Conservation (phyloP, 1,284 basidiomycete species). For the Schizophyllum amplum region DNA sequence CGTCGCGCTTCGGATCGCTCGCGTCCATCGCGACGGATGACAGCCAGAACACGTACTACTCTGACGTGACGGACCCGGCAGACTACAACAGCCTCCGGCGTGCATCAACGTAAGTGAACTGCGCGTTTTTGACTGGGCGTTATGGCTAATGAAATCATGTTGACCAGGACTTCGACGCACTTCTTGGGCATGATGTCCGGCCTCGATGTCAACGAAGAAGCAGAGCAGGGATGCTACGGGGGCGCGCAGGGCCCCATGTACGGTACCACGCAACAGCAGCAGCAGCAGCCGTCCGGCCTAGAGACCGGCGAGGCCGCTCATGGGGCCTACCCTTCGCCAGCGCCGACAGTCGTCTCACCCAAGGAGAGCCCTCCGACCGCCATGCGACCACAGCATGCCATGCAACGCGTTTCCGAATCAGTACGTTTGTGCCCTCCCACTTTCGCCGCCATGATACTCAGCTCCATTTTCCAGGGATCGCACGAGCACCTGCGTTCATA, state of each 20-base stretch:
- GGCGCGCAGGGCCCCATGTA: not conserved
- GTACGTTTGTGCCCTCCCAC: not conserved
- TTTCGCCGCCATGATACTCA: not conserved
- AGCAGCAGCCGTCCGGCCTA: not conserved
- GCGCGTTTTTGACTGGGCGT: not conserved
- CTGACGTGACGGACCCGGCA: constrained; percentile 33
- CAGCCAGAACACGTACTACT: constrained; percentile 39
- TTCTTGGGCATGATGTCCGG: not conserved
- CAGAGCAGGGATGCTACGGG: not conserved
- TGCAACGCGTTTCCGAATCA: not conserved
- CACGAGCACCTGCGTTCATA: not conserved
- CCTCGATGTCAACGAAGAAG: not conserved
- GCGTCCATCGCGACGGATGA: constrained; percentile 51
- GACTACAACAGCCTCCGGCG: constrained; percentile 12
- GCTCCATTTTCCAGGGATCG: not conserved
- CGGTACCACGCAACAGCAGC: not conserved
- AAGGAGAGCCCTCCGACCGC: not conserved
- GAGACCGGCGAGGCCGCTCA: not conserved
- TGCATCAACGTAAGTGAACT: not conserved
- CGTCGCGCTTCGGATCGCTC: constrained; percentile 52
- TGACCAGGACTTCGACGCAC: not conserved
- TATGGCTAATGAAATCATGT: not conserved
- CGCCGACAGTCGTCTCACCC: not conserved
- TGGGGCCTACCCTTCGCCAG: not conserved
- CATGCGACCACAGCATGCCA: not conserved